Conservation (phyloP, 2,329 filamentous ascomycete genomes). For the Akanthomyces dipterigenus region DNA sequence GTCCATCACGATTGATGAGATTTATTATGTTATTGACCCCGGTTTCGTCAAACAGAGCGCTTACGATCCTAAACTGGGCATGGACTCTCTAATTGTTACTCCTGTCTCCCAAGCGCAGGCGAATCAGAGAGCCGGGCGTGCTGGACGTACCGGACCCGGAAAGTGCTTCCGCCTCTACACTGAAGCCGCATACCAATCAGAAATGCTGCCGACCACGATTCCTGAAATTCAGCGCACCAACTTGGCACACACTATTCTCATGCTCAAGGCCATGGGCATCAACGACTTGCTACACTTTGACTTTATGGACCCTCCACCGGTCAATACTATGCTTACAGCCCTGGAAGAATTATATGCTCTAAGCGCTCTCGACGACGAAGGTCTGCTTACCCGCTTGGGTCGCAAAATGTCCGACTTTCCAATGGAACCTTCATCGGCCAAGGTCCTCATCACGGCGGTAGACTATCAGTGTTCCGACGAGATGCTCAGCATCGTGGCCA, state of each 20-base stretch:
- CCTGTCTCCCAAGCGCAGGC: conserved; percentile 96
- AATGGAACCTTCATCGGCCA: conserved; percentile 90
- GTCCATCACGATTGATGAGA: conserved; percentile 94
- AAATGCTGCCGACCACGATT: conserved; percentile 94
- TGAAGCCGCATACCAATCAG: conserved; percentile 88
- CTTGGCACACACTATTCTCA: conserved; percentile 83
- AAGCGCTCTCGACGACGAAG: conserved; percentile 89
- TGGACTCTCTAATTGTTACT: conserved; percentile 93
- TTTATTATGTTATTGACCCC: conserved; percentile 95
- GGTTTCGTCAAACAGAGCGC: conserved; percentile 98
- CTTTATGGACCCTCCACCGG: conserved; percentile 97
- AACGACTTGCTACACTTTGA: conserved; percentile 96
- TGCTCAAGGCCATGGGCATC: conserved; percentile 99
- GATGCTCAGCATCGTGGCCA: conserved; percentile 87
- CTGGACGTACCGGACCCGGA: conserved; percentile 88
- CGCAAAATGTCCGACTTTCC: conserved; percentile 98
- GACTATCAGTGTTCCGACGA: conserved; percentile 89
- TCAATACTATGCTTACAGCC: conserved; percentile 95
- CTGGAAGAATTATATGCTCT: conserved; percentile 92
- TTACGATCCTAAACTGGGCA: conserved; percentile 93
- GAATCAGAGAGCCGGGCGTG: conserved; percentile 86
- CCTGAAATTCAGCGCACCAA: conserved; percentile 97
- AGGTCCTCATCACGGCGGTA: conserved; percentile 81
- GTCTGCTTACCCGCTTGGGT: conserved; percentile 81
- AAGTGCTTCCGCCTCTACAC: conserved; percentile 96